Base-by-base conservation (phyloP, 2,329 filamentous ascomycete genomes). In the Plectosphaerella plurivora region DNA sequence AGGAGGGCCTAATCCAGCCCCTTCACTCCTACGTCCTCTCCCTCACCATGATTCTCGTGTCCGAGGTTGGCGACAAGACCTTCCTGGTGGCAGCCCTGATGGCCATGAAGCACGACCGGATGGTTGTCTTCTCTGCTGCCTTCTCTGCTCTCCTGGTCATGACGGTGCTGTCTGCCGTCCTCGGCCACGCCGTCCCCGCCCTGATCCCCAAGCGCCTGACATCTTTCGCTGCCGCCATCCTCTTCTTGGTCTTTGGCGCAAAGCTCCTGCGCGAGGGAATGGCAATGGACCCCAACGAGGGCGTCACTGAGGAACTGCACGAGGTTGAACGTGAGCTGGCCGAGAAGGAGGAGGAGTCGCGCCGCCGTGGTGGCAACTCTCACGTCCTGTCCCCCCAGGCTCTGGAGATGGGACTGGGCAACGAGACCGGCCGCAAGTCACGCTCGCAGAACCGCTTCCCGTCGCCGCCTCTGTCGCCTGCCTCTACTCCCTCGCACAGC, bases 21-120 rank as follows among this genome's bases (percentile, higher is more conserved):
- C 77, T 86, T 63, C 93, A 99, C 69, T 97, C 94, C 4, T 95
- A 94, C 64, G 65, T 96, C 12, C 84, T 97, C 33, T 96, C 94
- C 15, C 84, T 97, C 55, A 93, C 92, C 53, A 99, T 97, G 94
- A 99, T 99, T 63, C 76, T 97, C 57, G 88, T 97, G 62, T 97
- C 93, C 46, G 94, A 99, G 69, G 85, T 99, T 62, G 94, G 94
- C 57, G 94, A 99, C 81, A 99, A 99, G 75, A 99, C 94, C 0
- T 99, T 99, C 76, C 80, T 99, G 44, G 91, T 99, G 20, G 94
- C 94, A 7, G 93, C 92, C 8, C 82, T 99, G 16, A 99, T 99
- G 94, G 94, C 94, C 12, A 99, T 99, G 94, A 94, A 96, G 68
- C 93, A 99, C 64, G 88, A 94, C 56, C 87, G 94, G 50, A 76